A percentile compares a stretch with the other conserved stretches of the same genome.
Conservation (phyloP, 1,139 yeast species). For the Candida anutae region DNA sequence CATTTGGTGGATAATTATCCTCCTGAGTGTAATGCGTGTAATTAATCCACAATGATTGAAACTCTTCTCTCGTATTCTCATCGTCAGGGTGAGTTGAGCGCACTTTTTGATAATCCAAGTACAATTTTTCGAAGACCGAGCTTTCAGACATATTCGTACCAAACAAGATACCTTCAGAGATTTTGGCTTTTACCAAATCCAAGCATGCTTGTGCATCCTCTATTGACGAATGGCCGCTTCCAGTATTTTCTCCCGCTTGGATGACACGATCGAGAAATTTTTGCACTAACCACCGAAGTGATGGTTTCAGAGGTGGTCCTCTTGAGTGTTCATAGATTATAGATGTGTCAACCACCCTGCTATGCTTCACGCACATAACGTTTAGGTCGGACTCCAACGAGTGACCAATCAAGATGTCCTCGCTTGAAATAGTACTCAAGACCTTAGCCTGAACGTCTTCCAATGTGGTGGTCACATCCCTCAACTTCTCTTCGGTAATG, state of each 20-base stretch:
- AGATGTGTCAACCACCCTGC: constrained; percentile 62
- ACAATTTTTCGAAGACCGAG: constrained; percentile 21
- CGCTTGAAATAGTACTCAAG: constrained; percentile 32
- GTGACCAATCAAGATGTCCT: constrained; percentile 64
- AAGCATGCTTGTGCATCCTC: constrained; percentile 83
- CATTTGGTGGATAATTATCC: constrained; percentile 2
- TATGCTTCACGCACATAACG: constrained; percentile 54
- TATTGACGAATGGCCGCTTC: constrained; percentile 72
- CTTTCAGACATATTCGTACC: constrained; percentile 46
- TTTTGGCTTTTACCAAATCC: constrained; percentile 64
- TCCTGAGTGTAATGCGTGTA: constrained; percentile 14
- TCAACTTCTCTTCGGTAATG: constrained; percentile 62
- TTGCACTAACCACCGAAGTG: constrained; percentile 60
- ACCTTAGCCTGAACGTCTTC: constrained; percentile 60
- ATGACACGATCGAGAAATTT: constrained; percentile 50
- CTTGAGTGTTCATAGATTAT: constrained; percentile 61
- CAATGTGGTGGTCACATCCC: constrained; percentile 55
- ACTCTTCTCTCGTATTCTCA: constrained; percentile 2
- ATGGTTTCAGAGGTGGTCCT: constrained; percentile 76
- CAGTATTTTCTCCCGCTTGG: constrained; percentile 47
- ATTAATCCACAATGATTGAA: constrained; percentile 33
- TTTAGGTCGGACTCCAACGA: constrained; percentile 63
- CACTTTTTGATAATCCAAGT: constrained; percentile 1
- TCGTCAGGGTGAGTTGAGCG: not conserved
- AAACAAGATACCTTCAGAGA: constrained; percentile 55